Evolutionary conservation across 768 basidiomycete species (phyloP), one percentile per base, ranked within the genome.

Genomic region (Butyriboletus loyo): DNA sequence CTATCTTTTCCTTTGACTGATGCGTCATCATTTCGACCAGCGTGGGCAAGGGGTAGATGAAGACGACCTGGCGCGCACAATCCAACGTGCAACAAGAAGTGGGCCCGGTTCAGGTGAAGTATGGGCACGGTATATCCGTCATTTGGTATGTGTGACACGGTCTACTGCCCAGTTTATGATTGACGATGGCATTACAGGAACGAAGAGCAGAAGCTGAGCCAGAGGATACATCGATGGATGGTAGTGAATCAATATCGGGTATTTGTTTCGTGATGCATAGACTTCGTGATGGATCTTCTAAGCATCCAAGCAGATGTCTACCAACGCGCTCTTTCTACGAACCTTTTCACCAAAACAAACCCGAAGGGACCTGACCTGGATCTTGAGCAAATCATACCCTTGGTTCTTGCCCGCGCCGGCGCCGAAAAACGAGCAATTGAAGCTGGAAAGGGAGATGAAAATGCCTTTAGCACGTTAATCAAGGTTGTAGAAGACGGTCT

Each of bases 81-180:
- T 81, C 27, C 72, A 69, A 52, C 75, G 89, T 37, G 89, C 89
- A 11, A 65, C 81, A 10, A 78, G 87, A 52, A 91, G 90, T 62
- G 82, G 85, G 0, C 89, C 91, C 36, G 79, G 76, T 17, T 88
- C 80, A 31, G 91, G 91, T 19, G 86, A 89, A 60, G 72, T 90
- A 15, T 89, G 87, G 86, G 84, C 88, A 6, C 76, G 83, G 37
- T 89, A 89, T 65, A 82, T 93, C 13, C 83, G 87, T 35, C 79
- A 80, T 57, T 61, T 88, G 69, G 91, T 88, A 49, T 56, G 79
- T 62, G n/a, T 9, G 39, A 19, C 15, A 32, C 37, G 15, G 17
- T 24, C 6, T 14, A 19, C 40, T 17, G 17, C 15, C 35, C 30
- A 5, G 1, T 35, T 49, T n/a, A 19, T 7, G 24, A 5, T 51